phyloP scores from a whole-genome alignment of 257 asterid species.

The Schizonepeta tenuifolia region DNA sequence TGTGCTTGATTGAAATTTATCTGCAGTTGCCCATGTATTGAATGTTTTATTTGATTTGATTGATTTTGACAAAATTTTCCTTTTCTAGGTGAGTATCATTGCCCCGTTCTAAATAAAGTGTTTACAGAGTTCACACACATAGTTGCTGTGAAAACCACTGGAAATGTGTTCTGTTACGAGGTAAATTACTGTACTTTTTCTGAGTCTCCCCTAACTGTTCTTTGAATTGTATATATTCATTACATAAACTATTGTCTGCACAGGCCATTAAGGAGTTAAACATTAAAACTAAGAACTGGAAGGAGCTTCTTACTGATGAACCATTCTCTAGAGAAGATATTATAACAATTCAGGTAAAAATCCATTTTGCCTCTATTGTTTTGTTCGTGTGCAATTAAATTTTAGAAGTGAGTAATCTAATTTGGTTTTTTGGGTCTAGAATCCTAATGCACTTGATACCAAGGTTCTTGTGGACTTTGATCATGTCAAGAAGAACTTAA shows the following conservation, averaged over 20 bases:
- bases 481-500: constrained; percentile 84
- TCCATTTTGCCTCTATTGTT: constrained; percentile 17
- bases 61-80: constrained; percentile 2
- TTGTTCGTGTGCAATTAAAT: constrained; percentile 9
- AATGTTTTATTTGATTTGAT: constrained; percentile 12
- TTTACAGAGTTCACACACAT: constrained; percentile 91
- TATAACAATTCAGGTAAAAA: constrained; percentile 83
- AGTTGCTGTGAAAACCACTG: constrained; percentile 89
- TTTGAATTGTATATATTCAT: neutral
- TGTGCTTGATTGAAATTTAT: constrained; percentile 13
- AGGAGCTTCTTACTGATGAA: constrained; percentile 97
- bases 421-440: constrained; percentile 44
- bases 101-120: constrained; percentile 94
- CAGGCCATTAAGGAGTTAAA: constrained; percentile 96
- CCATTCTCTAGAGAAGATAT: constrained; percentile 82
- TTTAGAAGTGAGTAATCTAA: constrained; percentile 24
- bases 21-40: neutral
- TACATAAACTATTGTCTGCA: constrained; percentile 20
- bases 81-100: constrained; percentile 79
- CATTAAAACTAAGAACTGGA: constrained; percentile 93
- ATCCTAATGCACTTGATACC: constrained; percentile 87
- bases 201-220: constrained; percentile 11
- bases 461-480: constrained; percentile 84
- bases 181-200: constrained; percentile 41
- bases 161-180: constrained; percentile 96